Percentiles rank a stretch among this genome's conserved stretches.
These are phyloP conservation scores for Hypoxylon sp. DNA, from an alignment of 2,329 filamentous ascomycete genomes.

Conservation along the genomic window DNA sequence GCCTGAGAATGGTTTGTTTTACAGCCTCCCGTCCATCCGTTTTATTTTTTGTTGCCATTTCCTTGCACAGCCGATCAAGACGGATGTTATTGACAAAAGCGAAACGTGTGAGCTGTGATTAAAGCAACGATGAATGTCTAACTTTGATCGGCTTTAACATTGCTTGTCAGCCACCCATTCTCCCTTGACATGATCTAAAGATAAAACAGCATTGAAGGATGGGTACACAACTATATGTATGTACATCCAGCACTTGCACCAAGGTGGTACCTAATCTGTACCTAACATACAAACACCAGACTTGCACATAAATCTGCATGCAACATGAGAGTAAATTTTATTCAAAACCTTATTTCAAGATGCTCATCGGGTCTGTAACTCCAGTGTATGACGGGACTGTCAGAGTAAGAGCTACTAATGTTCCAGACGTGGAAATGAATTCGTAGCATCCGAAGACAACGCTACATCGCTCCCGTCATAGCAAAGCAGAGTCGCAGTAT, in stretches of 20 bases:
- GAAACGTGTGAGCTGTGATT: background rate
- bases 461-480: slow-evolving; percentile 21
- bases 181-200: slow-evolving; percentile 23
- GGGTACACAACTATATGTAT: slow-evolving; percentile 26
- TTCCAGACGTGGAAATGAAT: slow-evolving; percentile 29
- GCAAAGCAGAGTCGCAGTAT: slow-evolving; percentile 33
- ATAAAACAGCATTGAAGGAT: slow-evolving; percentile 37
- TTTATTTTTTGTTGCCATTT: background rate
- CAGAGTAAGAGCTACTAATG: background rate
- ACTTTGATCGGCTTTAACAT: slow-evolving; percentile 14
- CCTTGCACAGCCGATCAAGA: slow-evolving; percentile 15
- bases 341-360: slow-evolving; percentile 16
- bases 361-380: background rate
- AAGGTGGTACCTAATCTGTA: background rate
- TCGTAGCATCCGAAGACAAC: slow-evolving; percentile 34
- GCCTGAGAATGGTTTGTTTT: slow-evolving; percentile 36
- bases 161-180: slow-evolving; percentile 15
- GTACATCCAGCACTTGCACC: slow-evolving; percentile 15
- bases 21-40: slow-evolving; percentile 10
- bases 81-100: background rate
- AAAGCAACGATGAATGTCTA: slow-evolving; percentile 13
- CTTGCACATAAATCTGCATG: slow-evolving; percentile 1
- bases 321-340: slow-evolving; percentile 6
- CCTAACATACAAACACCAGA: background rate
- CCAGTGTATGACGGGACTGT: background rate